Percentiles rank a stretch among this genome's conserved stretches.
Evolutionary conservation across 768 basidiomycete genomes (phyloP).

Genomic region (Grammothele lineata): DNA sequence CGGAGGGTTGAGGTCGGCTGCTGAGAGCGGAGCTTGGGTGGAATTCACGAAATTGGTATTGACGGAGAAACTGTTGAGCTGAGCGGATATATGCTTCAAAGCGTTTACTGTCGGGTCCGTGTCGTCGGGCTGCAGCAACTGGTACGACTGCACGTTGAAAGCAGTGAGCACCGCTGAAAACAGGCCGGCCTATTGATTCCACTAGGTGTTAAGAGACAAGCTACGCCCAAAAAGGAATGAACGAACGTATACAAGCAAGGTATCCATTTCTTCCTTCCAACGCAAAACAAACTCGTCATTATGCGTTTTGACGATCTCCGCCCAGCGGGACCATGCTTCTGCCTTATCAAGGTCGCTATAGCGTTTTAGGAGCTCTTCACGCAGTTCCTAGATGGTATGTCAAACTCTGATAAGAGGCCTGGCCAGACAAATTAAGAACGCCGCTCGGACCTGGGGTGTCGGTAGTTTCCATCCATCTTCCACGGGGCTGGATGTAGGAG

Average conservation of each 20-base stretch:
- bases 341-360: slow-evolving; percentile 1
- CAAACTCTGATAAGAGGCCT: not conserved
- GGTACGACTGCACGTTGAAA: slow-evolving; percentile 19
- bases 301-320: slow-evolving; percentile 7
- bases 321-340: slow-evolving; percentile 4
- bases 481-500: not conserved
- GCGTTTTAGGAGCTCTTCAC: not conserved
- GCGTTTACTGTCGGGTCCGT: slow-evolving; percentile 1
- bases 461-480: not conserved
- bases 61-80: slow-evolving; percentile 6
- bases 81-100: slow-evolving; percentile 11
- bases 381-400: slow-evolving; percentile 1
- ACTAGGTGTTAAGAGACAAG: too few relatives aligned
- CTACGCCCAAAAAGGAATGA: too few relatives aligned
- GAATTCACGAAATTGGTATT: slow-evolving; percentile 5
- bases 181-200: slow-evolving; percentile 18
- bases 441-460: not conserved
- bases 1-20: not conserved
- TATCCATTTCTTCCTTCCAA: slow-evolving; percentile 21
- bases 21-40: not conserved
- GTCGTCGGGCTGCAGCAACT: slow-evolving; percentile 9
- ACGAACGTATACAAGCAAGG: slow-evolving; percentile 17
- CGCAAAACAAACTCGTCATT: slow-evolving; percentile 10
- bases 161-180: slow-evolving; percentile 24
- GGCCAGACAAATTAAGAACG: not conserved